These are phyloP conservation scores for Acacia concinna DNA, from an alignment of 331 rosid species.

Conservation along the genomic window DNA sequence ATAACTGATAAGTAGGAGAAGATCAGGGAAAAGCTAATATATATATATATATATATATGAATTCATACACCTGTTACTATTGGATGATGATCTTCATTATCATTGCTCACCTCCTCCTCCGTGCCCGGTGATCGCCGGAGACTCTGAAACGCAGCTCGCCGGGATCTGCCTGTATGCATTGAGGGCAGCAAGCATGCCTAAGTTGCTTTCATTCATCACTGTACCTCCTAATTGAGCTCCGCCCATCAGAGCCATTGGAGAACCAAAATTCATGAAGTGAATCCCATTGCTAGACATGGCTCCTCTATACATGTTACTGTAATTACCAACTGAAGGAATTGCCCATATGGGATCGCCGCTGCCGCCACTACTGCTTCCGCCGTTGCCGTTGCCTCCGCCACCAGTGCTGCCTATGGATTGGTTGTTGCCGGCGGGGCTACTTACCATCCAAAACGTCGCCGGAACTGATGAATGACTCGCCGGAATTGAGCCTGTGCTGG, in stretches of 20 bases:
- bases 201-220: conserved; percentile 53
- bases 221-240: conserved; percentile 54
- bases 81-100: background rate
- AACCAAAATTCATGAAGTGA: conserved; percentile 88
- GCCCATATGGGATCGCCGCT: conserved; percentile 74
- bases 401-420: conserved; percentile 4
- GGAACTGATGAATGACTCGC: conserved; percentile 62
- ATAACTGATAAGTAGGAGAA: background rate
- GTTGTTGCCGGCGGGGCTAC: conserved; percentile 2
- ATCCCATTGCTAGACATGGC: conserved; percentile 49
- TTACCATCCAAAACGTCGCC: conserved; percentile 60
- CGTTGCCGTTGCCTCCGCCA: background rate
- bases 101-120: conserved; percentile 47
- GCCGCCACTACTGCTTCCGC: background rate
- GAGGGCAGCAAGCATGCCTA: conserved; percentile 73
- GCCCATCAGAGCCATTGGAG: conserved; percentile 71
- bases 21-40: background rate
- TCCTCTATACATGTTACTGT: conserved; percentile 53
- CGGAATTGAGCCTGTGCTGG: conserved; percentile 69
- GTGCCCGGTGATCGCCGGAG: conserved; percentile 41
- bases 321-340: conserved; percentile 52
- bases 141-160: conserved; percentile 35
- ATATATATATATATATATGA: conserved; percentile 28
- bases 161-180: conserved; percentile 69
- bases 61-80: conserved; percentile 45